Evolutionary conservation across 805 yeast genomes (phyloP), one percentile per base, ranked within the genome.

Genomic region (Tetrapisispora nanseiensis): DNA sequence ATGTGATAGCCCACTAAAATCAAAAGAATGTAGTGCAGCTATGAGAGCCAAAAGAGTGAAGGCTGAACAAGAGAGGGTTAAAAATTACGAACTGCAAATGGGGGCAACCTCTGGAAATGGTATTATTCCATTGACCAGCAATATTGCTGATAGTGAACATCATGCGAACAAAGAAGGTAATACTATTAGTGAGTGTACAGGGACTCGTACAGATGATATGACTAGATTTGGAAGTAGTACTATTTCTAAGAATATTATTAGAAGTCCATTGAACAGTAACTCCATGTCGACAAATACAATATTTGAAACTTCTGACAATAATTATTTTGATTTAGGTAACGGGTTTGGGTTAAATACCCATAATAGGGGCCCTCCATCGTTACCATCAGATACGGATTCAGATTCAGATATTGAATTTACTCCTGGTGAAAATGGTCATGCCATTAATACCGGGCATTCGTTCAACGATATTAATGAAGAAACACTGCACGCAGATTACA

Each of bases 1-100:
- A 28, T 79, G 89, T 51, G 63, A 71, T 33, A 71, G 58, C 54
- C 81, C 87, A 1, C 59, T 73, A 15, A 60, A 59, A 10, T 78
- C 86, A 0, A 48, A 62, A 11, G 56, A 61, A 23, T 79, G 77
- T 65, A 62, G 60, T 41, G 46, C 46, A 18, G 45, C 26, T 11
- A 33, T 39, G 33, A 27, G 41, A 21, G 40, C 46, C 12, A 32
- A 26, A 21, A 37, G 31, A 16, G 21, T 18, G 7, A 21, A 32
- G 21, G 32, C 34, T 3, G 30, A 34, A 28, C 22, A 30, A 34
- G 32, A 26, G 21, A 32, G 34, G 18, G 26, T 23, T 5, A 23
- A 22, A 30, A 38, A 30, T 23, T 29, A 29, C 21, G 33, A 37
- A 21, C 5, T 37, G 15, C 40, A 37, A 28, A 37, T 37, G 40